These are phyloP conservation scores for Delonix regia DNA, from an alignment of 306 rosid species.

Conservation along the genomic window DNA sequence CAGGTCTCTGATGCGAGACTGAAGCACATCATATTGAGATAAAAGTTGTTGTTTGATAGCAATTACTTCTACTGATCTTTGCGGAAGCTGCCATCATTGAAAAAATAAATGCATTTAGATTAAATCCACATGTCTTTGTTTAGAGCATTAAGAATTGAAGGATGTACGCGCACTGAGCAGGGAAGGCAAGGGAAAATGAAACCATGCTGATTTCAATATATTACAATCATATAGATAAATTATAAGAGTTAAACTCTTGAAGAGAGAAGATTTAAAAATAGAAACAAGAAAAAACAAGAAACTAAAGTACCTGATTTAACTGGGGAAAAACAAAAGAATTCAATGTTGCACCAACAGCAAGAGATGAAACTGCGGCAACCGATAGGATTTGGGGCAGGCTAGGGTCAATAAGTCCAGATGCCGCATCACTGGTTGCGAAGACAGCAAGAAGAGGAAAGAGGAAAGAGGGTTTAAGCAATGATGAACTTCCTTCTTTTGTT, in stretches of 20 bases:
- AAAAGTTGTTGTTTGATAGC: constrained; percentile 87
- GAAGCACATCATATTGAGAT: constrained; percentile 90
- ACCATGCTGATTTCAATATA: not conserved
- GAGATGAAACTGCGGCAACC: constrained; percentile 71
- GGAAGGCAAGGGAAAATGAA: constrained; percentile 22
- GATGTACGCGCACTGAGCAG: constrained; percentile 12
- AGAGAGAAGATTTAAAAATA: not conserved
- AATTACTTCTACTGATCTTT: constrained; percentile 67
- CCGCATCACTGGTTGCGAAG: constrained; percentile 85
- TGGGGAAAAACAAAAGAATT: constrained; percentile 72
- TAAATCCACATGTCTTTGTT: constrained; percentile 19
- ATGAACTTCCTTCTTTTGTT: constrained; percentile 58
- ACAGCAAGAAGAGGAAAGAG: constrained; percentile 78
- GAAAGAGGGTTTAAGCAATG: constrained; percentile 66
- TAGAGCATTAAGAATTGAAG: constrained; percentile 17
- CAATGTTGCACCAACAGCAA: constrained; percentile 80
- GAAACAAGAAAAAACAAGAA: not conserved
- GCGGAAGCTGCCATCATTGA: constrained; percentile 73
- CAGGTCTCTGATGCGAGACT: constrained; percentile 82
- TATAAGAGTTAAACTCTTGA: not conserved
- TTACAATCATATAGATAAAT: constrained; percentile 1
- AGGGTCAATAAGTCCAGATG: constrained; percentile 87
- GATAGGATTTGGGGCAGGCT: constrained; percentile 77
- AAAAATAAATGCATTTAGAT: constrained; percentile 28
- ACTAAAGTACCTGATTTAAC: constrained; percentile 64